These are phyloP conservation scores for Aureobasidium sp. DNA, from an alignment of 2,329 filamentous ascomycete genomes.

Conservation along the genomic window DNA sequence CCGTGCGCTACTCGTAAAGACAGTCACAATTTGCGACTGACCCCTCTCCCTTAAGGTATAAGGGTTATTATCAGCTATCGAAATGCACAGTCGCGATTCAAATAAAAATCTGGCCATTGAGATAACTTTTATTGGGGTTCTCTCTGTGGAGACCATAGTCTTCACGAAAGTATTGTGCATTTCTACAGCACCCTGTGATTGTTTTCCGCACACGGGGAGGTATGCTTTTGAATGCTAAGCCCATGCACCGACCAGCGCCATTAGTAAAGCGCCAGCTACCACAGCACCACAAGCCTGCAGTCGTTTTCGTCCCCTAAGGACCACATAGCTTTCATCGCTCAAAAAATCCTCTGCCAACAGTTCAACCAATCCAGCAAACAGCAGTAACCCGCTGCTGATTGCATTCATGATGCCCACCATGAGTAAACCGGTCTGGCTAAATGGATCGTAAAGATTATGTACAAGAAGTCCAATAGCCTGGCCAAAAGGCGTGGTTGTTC, in stretches of 20 bases:
- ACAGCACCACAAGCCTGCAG: conserved; percentile 58
- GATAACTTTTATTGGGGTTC: too few species aligned
- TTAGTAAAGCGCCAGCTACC: conserved; percentile 52
- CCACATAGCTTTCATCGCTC: conserved; percentile 57
- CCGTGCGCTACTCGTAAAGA: too few species aligned
- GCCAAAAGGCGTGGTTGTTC: conserved; percentile 48
- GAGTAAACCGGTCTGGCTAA: conserved; percentile 41
- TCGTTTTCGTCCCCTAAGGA: conserved; percentile 50
- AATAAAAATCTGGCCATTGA: too few species aligned
- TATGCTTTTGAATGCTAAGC: conserved; percentile 34
- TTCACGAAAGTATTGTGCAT: too few species aligned
- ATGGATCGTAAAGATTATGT: conserved; percentile 46
- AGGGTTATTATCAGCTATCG: too few species aligned
- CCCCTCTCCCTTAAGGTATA: too few species aligned
- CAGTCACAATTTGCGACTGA: too few species aligned
- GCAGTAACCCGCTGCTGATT: conserved; percentile 40
- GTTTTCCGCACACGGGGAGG: too few species aligned
- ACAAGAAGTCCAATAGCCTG: conserved; percentile 45
- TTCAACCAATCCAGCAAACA: conserved; percentile 46
- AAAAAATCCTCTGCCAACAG: conserved; percentile 48
- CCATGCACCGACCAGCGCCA: conserved; percentile 63
- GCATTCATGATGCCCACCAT: conserved; percentile 47
- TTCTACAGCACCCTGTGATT: too few species aligned
- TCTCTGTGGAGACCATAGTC: too few species aligned
- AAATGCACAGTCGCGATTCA: too few species aligned